These are phyloP conservation scores for Westerdykella ornata DNA, from an alignment of 2,329 filamentous ascomycete species.

Conservation along the genomic window DNA sequence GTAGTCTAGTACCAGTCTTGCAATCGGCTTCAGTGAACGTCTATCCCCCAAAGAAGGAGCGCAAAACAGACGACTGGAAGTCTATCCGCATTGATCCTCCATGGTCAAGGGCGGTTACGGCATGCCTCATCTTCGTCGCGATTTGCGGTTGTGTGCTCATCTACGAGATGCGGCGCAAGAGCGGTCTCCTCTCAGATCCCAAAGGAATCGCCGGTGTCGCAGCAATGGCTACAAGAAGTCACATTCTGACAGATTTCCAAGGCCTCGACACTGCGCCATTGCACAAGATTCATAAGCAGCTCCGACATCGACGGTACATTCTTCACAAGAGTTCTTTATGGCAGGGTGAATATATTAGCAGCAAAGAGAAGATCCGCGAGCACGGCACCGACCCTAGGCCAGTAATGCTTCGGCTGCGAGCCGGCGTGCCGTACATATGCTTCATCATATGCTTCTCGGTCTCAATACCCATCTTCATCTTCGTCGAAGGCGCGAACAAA, in stretches of 20 bases:
- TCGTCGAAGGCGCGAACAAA: slow-evolving; percentile 47
- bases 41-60: slow-evolving; percentile 45
- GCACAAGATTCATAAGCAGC: slow-evolving; percentile 59
- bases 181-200: slow-evolving; percentile 61
- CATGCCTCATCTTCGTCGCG: slow-evolving; percentile 52
- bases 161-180: slow-evolving; percentile 56
- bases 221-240: slow-evolving; percentile 66
- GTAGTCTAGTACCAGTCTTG: slow-evolving; percentile 62
- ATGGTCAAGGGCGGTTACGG: slow-evolving; percentile 58
- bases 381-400: slow-evolving; percentile 52
- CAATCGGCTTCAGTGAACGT: slow-evolving; percentile 58
- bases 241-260: slow-evolving; percentile 68
- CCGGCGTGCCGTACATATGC: slow-evolving; percentile 55
- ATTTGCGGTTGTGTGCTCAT: slow-evolving; percentile 53
- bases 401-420: slow-evolving; percentile 57
- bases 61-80: slow-evolving; percentile 46
- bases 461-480: slow-evolving; percentile 58
- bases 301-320: slow-evolving; percentile 62
- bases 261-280: slow-evolving; percentile 62
- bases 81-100: slow-evolving; percentile 50
- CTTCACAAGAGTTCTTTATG: slow-evolving; percentile 65
- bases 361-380: slow-evolving; percentile 46
- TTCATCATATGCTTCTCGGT: slow-evolving; percentile 52
- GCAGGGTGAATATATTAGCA: slow-evolving; percentile 52
- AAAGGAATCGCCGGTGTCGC: slow-evolving; percentile 68